Percentiles rank a stretch among this genome's conserved stretches.
phyloP scores from a whole-genome alignment of 208 protist species.

The Vickermania ingenoplastis region DNA sequence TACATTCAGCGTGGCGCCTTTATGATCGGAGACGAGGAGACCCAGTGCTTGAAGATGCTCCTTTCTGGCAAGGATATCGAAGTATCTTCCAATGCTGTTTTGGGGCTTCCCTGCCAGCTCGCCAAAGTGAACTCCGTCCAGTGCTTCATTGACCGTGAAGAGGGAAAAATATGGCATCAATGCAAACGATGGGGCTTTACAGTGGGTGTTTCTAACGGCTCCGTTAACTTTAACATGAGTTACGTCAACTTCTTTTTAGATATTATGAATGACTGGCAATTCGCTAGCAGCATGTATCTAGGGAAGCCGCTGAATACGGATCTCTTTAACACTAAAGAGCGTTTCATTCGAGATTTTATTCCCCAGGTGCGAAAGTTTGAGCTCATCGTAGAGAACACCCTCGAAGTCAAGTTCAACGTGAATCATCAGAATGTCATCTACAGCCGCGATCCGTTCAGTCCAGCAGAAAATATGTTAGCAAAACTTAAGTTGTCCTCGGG shows the following conservation, averaged over 20 bases:
- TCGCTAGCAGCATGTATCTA: slow-evolving; percentile 76
- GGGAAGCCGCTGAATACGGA: slow-evolving; percentile 61
- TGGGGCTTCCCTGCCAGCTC: slow-evolving; percentile 44
- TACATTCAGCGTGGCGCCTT: slow-evolving; percentile 75
- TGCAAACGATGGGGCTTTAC: slow-evolving; percentile 71
- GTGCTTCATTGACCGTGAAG: slow-evolving; percentile 67
- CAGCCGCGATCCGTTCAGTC: slow-evolving; percentile 59
- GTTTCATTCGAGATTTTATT: slow-evolving; percentile 58
- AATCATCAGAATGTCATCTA: slow-evolving; percentile 80
- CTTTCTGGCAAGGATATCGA: slow-evolving; percentile 52
- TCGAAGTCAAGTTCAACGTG: slow-evolving; percentile 51
- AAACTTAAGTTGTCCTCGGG: slow-evolving; percentile 31
- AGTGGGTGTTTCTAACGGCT: slow-evolving; percentile 28
- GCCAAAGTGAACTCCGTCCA: slow-evolving; percentile 44
- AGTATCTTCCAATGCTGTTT: slow-evolving; percentile 60
- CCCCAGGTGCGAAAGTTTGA: slow-evolving; percentile 79
- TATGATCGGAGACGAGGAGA: slow-evolving; percentile 48
- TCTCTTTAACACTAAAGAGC: slow-evolving; percentile 63
- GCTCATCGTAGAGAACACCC: slow-evolving; percentile 35
- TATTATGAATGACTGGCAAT: slow-evolving; percentile 79
- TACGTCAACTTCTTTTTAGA: slow-evolving; percentile 79
- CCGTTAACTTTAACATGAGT: slow-evolving; percentile 73
- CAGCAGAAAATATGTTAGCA: slow-evolving; percentile 57
- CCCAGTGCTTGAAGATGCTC: slow-evolving; percentile 52
- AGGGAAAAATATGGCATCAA: slow-evolving; percentile 66